Base-by-base conservation (phyloP, 345 rosid genomes). In the Dovyalis caffra region DNA sequence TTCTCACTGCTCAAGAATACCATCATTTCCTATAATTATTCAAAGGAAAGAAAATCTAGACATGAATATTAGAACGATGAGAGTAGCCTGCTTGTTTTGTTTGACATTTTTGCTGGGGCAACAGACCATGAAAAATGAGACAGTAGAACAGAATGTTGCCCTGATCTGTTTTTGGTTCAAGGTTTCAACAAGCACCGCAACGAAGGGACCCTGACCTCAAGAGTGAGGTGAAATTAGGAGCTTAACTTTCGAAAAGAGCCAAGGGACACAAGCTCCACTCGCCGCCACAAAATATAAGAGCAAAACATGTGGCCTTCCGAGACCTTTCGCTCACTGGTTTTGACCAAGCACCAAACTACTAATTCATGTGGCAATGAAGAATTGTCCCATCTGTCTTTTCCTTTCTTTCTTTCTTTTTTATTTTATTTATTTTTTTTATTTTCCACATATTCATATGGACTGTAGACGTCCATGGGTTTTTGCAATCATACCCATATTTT, bases 171-270 rank as follows among this genome's bases (percentile, higher is more conserved):
- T 20, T 49, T 49, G 56, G 8, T n/a, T 49, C 57, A 0, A 49
- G 0, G 23, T 49, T 1, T 20, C 23, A n/a, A 6, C 57, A 6
- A 14, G 49, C 20, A 43, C 1, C 49, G 14, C 16, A 12, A 8
- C 11, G 23, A 60, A 60, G 29, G 23, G 32, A 15, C 64, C 5
- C 11, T 11, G 28, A 60, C 23, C 64, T 2, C 14, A n/a, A 9
- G 64, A 26, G 29, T 11, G 29, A 21, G 62, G 4, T 1, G 64
- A 28, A 3, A 15, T 31, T 5, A 21, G 34, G 14, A n/a, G 15
- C 12, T 5, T 28, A 51, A 31, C 75, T 75, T 57, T 71, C n/a
- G 16, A 40, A 64, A 16, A 14, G 28, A 40, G 45, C 71, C 75
- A 77, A 71, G 74, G 53, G 80, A 35, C 79, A 63, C 0, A 23